Evolutionary conservation across 1,284 basidiomycete genomes (phyloP).

Genomic region (Naganishia cerealis): DNA sequence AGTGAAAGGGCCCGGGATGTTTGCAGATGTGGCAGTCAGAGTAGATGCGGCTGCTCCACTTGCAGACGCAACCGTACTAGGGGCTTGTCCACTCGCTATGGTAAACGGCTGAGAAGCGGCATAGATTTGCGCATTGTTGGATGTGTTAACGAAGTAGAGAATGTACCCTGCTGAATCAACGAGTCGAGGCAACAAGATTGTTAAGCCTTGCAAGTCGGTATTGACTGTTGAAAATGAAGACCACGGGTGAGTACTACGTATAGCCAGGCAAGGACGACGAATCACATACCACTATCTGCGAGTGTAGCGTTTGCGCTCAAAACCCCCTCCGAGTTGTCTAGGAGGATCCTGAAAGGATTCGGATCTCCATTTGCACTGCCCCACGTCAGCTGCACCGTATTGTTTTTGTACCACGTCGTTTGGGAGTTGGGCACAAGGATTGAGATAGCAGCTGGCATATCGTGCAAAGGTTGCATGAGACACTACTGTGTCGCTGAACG

Average conservation of each 20-base stretch:
- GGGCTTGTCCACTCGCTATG: slow-evolving; percentile 43
- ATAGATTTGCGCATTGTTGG: slow-evolving; percentile 55
- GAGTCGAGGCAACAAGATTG: slow-evolving; percentile 32
- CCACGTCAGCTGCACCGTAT: slow-evolving; percentile 51
- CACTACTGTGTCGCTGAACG: no score
- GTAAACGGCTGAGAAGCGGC: slow-evolving; percentile 56
- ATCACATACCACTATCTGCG: slow-evolving; percentile 35
- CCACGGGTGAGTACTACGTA: neutral
- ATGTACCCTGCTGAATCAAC: slow-evolving; percentile 47
- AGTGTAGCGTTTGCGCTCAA: slow-evolving; percentile 44
- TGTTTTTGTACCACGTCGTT: slow-evolving; percentile 48
- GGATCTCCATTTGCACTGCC: slow-evolving; percentile 43
- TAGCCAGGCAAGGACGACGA: neutral
- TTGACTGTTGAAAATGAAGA: slow-evolving; percentile 6
- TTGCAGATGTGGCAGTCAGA: neutral
- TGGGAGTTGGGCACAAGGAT: slow-evolving; percentile 44
- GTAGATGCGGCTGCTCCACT: neutral
- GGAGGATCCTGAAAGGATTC: slow-evolving; percentile 44
- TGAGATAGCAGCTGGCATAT: slow-evolving; percentile 41
- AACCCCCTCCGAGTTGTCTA: slow-evolving; percentile 43
- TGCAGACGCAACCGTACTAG: neutral
- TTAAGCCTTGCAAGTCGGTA: slow-evolving; percentile 27
- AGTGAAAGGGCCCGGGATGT: slow-evolving; percentile 29
- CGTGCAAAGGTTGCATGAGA: no score
- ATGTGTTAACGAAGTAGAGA: slow-evolving; percentile 57